Evolutionary conservation across 768 basidiomycete genomes (phyloP), one percentile per base, ranked within the genome.

Genomic region (Leccinum uliginosum): DNA sequence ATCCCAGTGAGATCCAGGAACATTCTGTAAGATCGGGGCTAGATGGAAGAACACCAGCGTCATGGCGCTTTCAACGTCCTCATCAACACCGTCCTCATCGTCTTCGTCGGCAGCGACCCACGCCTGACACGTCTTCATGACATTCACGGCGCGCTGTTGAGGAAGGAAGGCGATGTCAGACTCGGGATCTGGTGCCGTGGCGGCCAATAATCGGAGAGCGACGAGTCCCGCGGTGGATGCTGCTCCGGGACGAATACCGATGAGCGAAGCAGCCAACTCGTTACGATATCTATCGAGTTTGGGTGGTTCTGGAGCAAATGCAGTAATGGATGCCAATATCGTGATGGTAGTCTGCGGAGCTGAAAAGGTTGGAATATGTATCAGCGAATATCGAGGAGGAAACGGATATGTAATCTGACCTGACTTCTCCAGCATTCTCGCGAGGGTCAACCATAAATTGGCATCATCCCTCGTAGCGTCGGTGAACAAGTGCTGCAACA

Each of bases 1-100:
- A 50, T 92, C 89, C 97, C 97, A 99, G 71, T 98, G 97, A 1
- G 80, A 75, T 0, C 96, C 97, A 14, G 84, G 76, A 2, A 96
- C 78, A 65, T 84, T 89, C 71, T 98, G 93, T 57, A 98, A 72
- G 53, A 98, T 87, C 3, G 95, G 94, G 2, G 85, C 91, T 2
- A 98, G 76, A 55, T 87, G 78, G 45, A 79, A 72, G 67, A 92
- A 91, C 3, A 97, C 68, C 58, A 84, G 70, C 7, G 89, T 84
- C 76, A 96, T 84, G 53, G 79, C 82, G 56, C 83, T 84, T 67
- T 97, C 90, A 3, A 94, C 79, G 48, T 88, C 86, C 61, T 93
- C 91, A 26, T 84, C 80, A 3, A 92, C 72, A 24, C 86, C 85
- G 12, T 84, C 85, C 43, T 69, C 84, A 8, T 78, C 76, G 11